Evolutionary conservation across 257 asterid genomes (phyloP).

Genomic region (Cynanchum wilfordii): DNA sequence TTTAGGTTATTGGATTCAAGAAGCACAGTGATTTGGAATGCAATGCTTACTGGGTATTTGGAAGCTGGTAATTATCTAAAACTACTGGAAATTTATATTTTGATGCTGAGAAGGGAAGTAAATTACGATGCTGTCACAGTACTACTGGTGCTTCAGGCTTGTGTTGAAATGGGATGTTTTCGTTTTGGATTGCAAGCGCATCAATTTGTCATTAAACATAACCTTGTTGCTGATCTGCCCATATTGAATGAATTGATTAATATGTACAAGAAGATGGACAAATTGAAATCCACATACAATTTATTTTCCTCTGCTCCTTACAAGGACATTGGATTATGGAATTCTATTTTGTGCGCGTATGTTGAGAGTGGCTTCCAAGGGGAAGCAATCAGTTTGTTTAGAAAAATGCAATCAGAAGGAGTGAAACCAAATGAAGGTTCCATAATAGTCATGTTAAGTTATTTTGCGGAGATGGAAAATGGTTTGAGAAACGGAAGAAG

Average conservation of each 20-base stretch:
- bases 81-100: slow-evolving; percentile 11
- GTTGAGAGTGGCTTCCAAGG: slow-evolving; percentile 18
- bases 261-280: slow-evolving; percentile 19
- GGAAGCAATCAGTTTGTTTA: slow-evolving; percentile 21
- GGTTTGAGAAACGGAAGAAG: slow-evolving; percentile 25
- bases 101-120: slow-evolving; percentile 20
- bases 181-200: slow-evolving; percentile 25
- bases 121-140: slow-evolving; percentile 20
- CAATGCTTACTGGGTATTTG: slow-evolving; percentile 23
- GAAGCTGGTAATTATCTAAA: slow-evolving; percentile 17
- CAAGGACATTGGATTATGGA: slow-evolving; percentile 23
- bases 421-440: slow-evolving; percentile 25
- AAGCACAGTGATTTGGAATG: slow-evolving; percentile 21
- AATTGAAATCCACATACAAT: slow-evolving; percentile 6
- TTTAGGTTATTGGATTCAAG: slow-evolving; percentile 15
- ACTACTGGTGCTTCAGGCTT: slow-evolving; percentile 22
- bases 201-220: slow-evolving; percentile 20
- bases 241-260: slow-evolving; percentile 22
- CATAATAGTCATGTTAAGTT: slow-evolving; percentile 4
- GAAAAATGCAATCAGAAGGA: slow-evolving; percentile 14
- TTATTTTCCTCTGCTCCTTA: slow-evolving; percentile 16
- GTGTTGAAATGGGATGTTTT: slow-evolving; percentile 14
- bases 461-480: slow-evolving; percentile 8
- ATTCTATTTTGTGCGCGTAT: slow-evolving; percentile 22
- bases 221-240: slow-evolving; percentile 7